A percentile compares a stretch with the other conserved stretches of the same genome.
phyloP scores from a whole-genome alignment of 257 asterid species.

The Orobanche coerulescens region DNA sequence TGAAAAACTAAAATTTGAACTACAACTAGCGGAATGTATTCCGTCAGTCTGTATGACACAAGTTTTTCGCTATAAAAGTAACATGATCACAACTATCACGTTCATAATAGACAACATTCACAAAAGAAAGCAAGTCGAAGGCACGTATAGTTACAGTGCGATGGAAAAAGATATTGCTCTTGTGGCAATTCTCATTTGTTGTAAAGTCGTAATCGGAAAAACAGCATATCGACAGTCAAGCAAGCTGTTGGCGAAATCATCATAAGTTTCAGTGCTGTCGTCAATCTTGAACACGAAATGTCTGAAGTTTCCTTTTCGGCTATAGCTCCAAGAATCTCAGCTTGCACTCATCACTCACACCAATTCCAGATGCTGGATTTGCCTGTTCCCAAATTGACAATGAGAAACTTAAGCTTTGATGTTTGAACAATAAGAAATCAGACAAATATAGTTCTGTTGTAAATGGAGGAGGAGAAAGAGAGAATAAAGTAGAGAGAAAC shows the following conservation, averaged over 20 bases:
- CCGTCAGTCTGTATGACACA: background rate
- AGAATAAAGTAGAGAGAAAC: no score
- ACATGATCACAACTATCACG: no score
- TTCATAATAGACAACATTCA: no score
- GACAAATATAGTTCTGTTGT: no score
- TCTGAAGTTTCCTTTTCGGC: conserved; percentile 50
- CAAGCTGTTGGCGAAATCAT: conserved; percentile 40
- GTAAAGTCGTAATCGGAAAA: conserved; percentile 59
- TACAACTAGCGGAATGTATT: no score
- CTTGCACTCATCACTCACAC: conserved; percentile 70
- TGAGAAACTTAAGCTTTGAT: no score
- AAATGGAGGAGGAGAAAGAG: no score
- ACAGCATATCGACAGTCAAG: conserved; percentile 71
- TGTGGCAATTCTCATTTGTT: conserved; percentile 55
- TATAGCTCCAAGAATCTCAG: conserved; percentile 57
- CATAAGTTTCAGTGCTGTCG: conserved; percentile 36
- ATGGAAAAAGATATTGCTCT: conserved; percentile 67
- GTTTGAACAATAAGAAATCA: no score
- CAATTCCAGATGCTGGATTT: conserved; percentile 60
- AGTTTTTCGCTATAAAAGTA: no score
- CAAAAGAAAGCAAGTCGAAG: background rate
- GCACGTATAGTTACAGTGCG: conserved; percentile 40
- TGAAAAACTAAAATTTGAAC: no score
- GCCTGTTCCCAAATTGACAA: conserved; percentile 46
- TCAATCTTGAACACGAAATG: conserved; percentile 56